phyloP scores from a whole-genome alignment of 2,329 filamentous ascomycete species.

The Thielaviopsis ethacetica region DNA sequence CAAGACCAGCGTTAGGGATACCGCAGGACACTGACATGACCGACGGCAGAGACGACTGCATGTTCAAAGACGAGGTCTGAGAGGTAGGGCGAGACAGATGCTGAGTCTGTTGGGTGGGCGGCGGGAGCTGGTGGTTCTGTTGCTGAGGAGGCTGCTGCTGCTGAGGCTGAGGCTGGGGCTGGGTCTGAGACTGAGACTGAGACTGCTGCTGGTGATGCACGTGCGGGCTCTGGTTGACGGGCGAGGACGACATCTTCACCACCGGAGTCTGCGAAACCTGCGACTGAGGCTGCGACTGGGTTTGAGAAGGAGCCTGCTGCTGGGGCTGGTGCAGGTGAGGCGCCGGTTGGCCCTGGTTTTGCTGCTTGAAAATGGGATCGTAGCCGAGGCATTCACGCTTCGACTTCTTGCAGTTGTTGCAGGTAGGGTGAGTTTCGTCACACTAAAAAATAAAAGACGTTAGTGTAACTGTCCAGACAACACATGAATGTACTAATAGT shows the following conservation, averaged over 20 bases:
- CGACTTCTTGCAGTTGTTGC: slow-evolving; percentile 78
- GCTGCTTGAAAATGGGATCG: slow-evolving; percentile 71
- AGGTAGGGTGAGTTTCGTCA: slow-evolving; percentile 86
- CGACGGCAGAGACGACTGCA: background rate
- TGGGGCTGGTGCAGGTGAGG: slow-evolving; percentile 7
- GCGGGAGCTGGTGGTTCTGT: background rate
- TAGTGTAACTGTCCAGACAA: slow-evolving; percentile 8
- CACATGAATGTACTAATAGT: background rate
- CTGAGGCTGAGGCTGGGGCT: slow-evolving; percentile 4
- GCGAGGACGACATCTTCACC: background rate
- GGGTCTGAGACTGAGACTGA: slow-evolving; percentile 6
- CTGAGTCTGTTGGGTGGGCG: background rate
- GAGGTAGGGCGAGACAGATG: slow-evolving; percentile 3
- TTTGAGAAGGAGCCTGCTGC: background rate
- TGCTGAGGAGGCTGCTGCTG: background rate
- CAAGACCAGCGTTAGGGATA: background rate
- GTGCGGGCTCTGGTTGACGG: slow-evolving; percentile 22
- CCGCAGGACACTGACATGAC: background rate
- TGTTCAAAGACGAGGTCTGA: slow-evolving; percentile 2
- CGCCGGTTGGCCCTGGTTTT: slow-evolving; percentile 26
- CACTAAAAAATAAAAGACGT: slow-evolving; percentile 42
- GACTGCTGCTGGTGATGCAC: slow-evolving; percentile 2
- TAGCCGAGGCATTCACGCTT: slow-evolving; percentile 78
- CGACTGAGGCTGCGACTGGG: slow-evolving; percentile 3
- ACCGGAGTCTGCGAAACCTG: background rate